Evolutionary conservation across 2,329 filamentous ascomycete genomes (phyloP).

Genomic region (Sporothrix humicola): DNA sequence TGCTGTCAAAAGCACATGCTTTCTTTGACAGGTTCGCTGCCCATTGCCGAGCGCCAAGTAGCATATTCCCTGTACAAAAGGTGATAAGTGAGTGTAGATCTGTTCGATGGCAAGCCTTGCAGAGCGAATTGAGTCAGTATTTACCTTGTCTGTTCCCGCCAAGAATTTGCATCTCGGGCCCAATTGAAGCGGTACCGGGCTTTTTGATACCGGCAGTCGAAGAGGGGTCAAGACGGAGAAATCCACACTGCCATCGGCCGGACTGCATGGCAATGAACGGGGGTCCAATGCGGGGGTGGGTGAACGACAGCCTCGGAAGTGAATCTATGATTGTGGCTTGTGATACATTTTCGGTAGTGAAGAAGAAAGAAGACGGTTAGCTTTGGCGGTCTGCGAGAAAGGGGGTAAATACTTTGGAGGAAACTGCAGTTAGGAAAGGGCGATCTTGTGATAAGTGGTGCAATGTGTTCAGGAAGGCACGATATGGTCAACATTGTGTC

Average conservation of each 20-base stretch:
- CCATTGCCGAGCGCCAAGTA: not conserved
- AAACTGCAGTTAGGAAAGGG: too few species aligned
- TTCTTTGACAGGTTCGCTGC: not conserved
- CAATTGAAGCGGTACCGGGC: too few species aligned
- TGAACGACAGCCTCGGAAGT: conserved; percentile 1
- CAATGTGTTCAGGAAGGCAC: not conserved
- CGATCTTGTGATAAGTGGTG: too few species aligned
- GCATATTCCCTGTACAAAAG: not conserved
- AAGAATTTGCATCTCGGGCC: too few species aligned
- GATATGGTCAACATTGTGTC: not conserved
- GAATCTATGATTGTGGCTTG: conserved; percentile 8
- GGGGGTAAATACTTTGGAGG: not conserved
- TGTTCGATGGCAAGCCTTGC: too few species aligned
- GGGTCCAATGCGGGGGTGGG: not conserved
- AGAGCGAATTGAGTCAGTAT: too few species aligned
- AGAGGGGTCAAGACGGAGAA: conserved; percentile 12
- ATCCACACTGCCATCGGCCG: not conserved
- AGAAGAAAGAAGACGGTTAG: not conserved
- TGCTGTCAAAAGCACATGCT: conserved; percentile 11
- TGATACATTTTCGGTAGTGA: conserved; percentile 1
- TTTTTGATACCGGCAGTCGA: not conserved
- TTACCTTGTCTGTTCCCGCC: too few species aligned
- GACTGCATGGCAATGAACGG: conserved; percentile 6
- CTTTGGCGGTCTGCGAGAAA: not conserved
- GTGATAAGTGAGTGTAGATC: too few species aligned